phyloP scores from a whole-genome alignment of 2,329 filamentous ascomycete genomes.

The Monosporascus sp. region DNA sequence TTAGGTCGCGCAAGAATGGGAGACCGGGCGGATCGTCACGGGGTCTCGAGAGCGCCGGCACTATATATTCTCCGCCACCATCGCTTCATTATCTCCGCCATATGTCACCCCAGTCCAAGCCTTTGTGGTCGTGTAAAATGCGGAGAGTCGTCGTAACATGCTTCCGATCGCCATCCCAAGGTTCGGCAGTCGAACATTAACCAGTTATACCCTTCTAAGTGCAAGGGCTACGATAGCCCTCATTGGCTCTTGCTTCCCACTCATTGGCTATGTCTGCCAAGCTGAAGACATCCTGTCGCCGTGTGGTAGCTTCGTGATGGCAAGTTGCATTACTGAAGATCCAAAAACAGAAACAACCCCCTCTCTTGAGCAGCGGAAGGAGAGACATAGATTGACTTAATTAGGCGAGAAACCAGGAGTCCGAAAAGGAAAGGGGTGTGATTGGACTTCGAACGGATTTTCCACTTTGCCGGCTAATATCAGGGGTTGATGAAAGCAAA shows the following conservation, averaged over 20 bases:
- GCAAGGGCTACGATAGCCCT: background rate
- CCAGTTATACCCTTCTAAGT: background rate
- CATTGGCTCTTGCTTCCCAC: background rate
- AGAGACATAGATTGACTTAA: background rate
- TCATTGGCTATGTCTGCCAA: background rate
- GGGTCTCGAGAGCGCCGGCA: background rate
- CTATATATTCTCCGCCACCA: background rate
- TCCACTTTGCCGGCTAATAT: conserved; percentile 1
- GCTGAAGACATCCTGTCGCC: background rate
- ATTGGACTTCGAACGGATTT: background rate
- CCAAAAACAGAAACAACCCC: background rate
- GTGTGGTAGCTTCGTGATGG: background rate
- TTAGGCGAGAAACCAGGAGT: background rate
- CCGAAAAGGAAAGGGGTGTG: background rate
- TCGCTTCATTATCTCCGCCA: background rate
- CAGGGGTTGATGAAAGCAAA: background rate
- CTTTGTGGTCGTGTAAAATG: background rate
- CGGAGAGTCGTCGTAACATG: background rate
- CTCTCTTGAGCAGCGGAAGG: background rate
- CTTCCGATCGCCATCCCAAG: background rate
- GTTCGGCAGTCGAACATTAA: background rate
- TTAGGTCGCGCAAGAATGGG: background rate
- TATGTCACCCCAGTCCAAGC: background rate
- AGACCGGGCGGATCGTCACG: background rate
- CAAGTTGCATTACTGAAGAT: background rate